Evolutionary conservation across 768 basidiomycete genomes (phyloP), one percentile per base, ranked within the genome.

Genomic region (Calocera viscosa): DNA sequence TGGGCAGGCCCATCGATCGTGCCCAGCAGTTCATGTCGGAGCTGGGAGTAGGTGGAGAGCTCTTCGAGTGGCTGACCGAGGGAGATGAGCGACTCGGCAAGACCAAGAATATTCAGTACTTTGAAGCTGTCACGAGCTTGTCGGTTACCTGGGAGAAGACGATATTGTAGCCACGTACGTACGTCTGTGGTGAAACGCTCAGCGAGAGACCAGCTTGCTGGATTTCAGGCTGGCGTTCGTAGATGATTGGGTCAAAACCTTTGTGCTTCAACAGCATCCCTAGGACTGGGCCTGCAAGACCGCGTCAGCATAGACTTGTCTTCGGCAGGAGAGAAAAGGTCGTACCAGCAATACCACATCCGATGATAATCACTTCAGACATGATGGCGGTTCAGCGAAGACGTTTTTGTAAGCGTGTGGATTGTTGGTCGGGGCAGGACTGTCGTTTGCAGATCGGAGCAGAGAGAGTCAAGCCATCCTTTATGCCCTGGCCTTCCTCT

Each of bases 331-430:
- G 5, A 19, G 19, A 47, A 47, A 3, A 3, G 24, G 19, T 8
- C 43, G 43, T 47, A 47, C 79, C 79, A 17, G 78, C 78, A 41
- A 79, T 76, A 1, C 79, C 79, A 22, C 73, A 73, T 26, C 79
- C 79, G 11, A 76, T 74, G 64, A 79, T 73, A 65, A 79, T 75
- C n/a, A n/a, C n/a, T n/a, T n/a, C n/a, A n/a, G n/a, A n/a, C n/a
- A n/a, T n/a, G n/a, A n/a, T n/a, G n/a, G n/a, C n/a, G n/a, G n/a
- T n/a, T n/a, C n/a, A n/a, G n/a, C n/a, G n/a, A n/a, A n/a, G n/a
- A n/a, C n/a, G n/a, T n/a, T n/a, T n/a, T n/a, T n/a, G n/a, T n/a
- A n/a, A n/a, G n/a, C n/a, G n/a, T n/a, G n/a, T n/a, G n/a, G n/a
- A n/a, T n/a, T n/a, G n/a, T n/a, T n/a, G n/a, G n/a, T n/a, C n/a